These are phyloP conservation scores for Silybum marianum DNA, from an alignment of 129 eudicot genomes.

Conservation along the genomic window DNA sequence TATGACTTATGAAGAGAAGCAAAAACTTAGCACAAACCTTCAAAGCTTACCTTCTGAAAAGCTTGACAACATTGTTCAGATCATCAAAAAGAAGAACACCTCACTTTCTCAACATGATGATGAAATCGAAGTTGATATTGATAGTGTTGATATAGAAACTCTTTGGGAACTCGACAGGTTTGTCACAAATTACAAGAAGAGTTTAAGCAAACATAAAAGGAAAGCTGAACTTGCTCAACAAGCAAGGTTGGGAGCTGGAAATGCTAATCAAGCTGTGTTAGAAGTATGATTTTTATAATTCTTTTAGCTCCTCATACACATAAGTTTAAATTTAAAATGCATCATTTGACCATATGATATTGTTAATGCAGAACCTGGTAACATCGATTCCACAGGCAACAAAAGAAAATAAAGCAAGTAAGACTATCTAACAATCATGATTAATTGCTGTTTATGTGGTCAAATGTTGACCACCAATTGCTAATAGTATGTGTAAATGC, in stretches of 20 bases:
- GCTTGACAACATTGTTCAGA: conserved; percentile 78
- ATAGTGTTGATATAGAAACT: conserved; percentile 85
- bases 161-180: conserved; percentile 99
- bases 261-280: conserved; percentile 37
- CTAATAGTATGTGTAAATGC: neutral
- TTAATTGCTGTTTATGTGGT: neutral
- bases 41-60: conserved; percentile 81
- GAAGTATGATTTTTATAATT: conserved; percentile 12
- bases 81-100: conserved; percentile 74
- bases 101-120: conserved; percentile 71
- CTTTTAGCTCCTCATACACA: neutral
- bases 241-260: conserved; percentile 53
- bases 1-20: conserved; percentile 91
- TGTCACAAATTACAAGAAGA: conserved; percentile 82
- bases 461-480: neutral
- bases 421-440: neutral
- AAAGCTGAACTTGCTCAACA: conserved; percentile 82
- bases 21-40: conserved; percentile 78
- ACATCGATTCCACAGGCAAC: conserved; percentile 37
- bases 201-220: conserved; percentile 75
- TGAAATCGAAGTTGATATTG: conserved; percentile 94
- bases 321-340: neutral
- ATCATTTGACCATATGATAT: conserved; percentile 10
- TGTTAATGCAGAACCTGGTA: conserved; percentile 54
- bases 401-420: conserved; percentile 53